phyloP scores from a whole-genome alignment of 2,329 filamentous ascomycete genomes.

The Shiraia sp. region DNA sequence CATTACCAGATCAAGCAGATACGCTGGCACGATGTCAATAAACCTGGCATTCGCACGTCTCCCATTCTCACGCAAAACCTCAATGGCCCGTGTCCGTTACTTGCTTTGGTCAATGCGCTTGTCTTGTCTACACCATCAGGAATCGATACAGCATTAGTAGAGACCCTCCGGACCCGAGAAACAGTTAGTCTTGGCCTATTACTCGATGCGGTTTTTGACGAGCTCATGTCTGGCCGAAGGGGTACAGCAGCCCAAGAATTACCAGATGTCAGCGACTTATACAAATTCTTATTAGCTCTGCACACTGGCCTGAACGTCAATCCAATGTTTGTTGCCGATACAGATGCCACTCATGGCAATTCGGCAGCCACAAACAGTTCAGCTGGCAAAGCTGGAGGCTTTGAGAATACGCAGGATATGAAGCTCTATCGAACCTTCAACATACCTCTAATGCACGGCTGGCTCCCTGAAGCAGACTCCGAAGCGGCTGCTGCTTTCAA shows the following conservation, averaged over 20 bases:
- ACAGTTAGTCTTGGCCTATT: constrained; percentile 85
- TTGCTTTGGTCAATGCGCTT: constrained; percentile 91
- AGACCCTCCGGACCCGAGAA: constrained; percentile 77
- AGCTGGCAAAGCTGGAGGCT: constrained; percentile 66
- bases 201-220: constrained; percentile 88
- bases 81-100: constrained; percentile 90
- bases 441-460: constrained; percentile 89
- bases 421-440: constrained; percentile 87
- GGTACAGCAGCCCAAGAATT: constrained; percentile 66
- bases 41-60: constrained; percentile 69
- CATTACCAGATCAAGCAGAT: constrained; percentile 94
- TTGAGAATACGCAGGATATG: constrained; percentile 87
- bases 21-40: constrained; percentile 73
- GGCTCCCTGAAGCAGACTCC: constrained; percentile 73
- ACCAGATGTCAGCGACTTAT: constrained; percentile 86
- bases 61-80: constrained; percentile 91
- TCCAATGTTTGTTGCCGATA: constrained; percentile 74
- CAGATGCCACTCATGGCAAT: constrained; percentile 41
- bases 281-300: constrained; percentile 82
- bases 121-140: constrained; percentile 77
- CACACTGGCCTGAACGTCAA: constrained; percentile 99
- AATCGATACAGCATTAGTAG: constrained; percentile 71
- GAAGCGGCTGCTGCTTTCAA: constrained; percentile 70
- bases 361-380: constrained; percentile 46
- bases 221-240: constrained; percentile 78